Base-by-base conservation (phyloP, 805 yeast species). In the Kluyveromyces lactis region DNA sequence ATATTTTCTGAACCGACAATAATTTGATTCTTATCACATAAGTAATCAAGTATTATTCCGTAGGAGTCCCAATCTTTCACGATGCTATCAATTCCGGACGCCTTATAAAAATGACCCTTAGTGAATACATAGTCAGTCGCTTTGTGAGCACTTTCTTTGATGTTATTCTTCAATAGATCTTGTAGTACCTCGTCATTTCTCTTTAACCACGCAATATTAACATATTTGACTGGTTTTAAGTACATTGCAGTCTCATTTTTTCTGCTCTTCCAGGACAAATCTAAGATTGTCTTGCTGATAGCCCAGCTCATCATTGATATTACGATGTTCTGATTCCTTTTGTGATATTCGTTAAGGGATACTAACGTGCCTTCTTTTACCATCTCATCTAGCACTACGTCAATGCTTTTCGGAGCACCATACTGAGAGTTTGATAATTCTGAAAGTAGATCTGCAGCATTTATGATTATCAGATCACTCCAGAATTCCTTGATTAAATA, bases 321-420 rank as follows among this genome's bases (percentile, higher is more conserved):
- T 3, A 23, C 23, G 11, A 36, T 19, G 24, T 17, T 34, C 16
- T 17, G 17, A 11, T 31, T 33, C 12, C 44, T 43, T 17, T 48
- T 51, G 17, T 50, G 26, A 36, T 56, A 66, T 15, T 46, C 45
- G 3, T 45, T 47, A 8, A 48, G 26, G 0, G 63, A 57, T 1
- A 62, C 48, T 31, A 66, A 45, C 29, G 51, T 51, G 0, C 56
- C 61, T 9, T 49, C 49, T 4, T 46, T 42, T 0, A 64, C 52
- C 18, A 66, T 43, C 7, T 46, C 50, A 33, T 65, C 66, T 4
- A 67, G 42, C 2, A 59, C 67, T 9, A 59, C 43, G 39, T 62
- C 67, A 16, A 66, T 46, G 2, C 65, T 56, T 39, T 54, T 47
- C 2, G 71, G 71, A 29, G 48, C 47, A 0, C 69, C 69, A 31